Evolutionary conservation across 108 stramenopile species (phyloP), one percentile per base, ranked within the genome.

Genomic region (Cylindrotheca closterium): DNA sequence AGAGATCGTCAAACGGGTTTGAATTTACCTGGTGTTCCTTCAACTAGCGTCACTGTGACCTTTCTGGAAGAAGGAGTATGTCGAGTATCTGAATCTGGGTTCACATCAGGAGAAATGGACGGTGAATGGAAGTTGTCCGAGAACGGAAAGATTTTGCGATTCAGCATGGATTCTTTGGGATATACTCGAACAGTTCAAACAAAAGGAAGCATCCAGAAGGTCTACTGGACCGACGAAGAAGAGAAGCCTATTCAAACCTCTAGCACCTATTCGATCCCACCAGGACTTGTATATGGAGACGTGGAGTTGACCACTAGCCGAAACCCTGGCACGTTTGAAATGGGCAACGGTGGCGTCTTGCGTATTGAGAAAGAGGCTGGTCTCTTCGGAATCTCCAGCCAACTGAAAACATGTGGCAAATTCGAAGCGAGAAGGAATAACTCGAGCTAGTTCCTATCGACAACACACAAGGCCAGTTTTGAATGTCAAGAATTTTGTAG

Each of bases 111-210:
- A 5, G 52, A 60, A 4, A 15, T 27, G 17, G 45, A 71, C 32
- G 92, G 92, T 10, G 74, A 85, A 34, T 93, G 92, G 92, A 83
- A 79, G 45, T 45, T 90, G 21, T 68, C 74, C 10, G 85, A 85
- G 5, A 82, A 90, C 63, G 84, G 86, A 22, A 79, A 69, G 49
- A 52, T 55, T 8, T 7, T 93, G 5, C 79, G 92, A 2, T 85
- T 93, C 31, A 79, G 79, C 28, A 67, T 93, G 21, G 76, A 84
- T 26, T 60, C 80, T 3, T 59, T 75, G 17, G 92, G 92, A 25
- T 93, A 86, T 66, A 64, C 74, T 33, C 71, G 92, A 23, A 93
- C 85, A n/a, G 82, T 93, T 4, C 74, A 87, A 49, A 93, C 92
- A 26, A 85, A 72, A 52, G 92, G 92, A 3, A 87, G 81, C 27